Conservation (phyloP, 2,329 filamentous ascomycete genomes). For the Teratosphaeria epicoccoides region DNA sequence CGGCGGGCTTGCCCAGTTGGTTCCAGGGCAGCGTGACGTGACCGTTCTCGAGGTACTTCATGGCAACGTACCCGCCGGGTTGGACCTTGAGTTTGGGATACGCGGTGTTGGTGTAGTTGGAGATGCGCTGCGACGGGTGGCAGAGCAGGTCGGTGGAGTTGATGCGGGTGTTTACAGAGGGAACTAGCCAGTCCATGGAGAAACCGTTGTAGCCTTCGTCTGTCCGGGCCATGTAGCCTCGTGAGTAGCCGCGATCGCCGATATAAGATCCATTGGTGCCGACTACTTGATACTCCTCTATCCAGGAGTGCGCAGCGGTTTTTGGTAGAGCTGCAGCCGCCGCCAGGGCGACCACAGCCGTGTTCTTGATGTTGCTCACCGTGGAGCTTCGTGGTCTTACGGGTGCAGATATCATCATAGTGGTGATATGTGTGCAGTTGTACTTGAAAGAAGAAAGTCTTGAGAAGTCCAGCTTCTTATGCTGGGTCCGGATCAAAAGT, state of each 20-base stretch:
- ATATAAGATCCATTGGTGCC: conserved; percentile 62
- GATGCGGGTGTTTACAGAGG: conserved; percentile 40
- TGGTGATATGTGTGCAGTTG: not conserved
- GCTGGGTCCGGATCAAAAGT: not conserved
- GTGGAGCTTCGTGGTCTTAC: not conserved
- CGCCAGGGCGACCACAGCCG: conserved; percentile 8
- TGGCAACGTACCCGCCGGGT: conserved; percentile 38
- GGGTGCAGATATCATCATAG: not conserved
- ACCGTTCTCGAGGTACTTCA: conserved; percentile 43
- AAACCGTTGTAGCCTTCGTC: conserved; percentile 47
- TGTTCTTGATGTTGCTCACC: conserved; percentile 4
- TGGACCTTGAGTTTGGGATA: conserved; percentile 53
- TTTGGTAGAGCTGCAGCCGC: conserved; percentile 16
- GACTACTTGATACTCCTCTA: conserved; percentile 65
- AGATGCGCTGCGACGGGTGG: conserved; percentile 50
- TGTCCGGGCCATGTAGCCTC: conserved; percentile 54
- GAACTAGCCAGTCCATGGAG: conserved; percentile 48
- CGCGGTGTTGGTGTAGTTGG: conserved; percentile 43
- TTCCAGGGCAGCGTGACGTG: conserved; percentile 36
- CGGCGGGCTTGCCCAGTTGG: conserved; percentile 32
- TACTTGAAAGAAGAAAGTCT: not conserved
- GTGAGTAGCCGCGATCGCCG: conserved; percentile 61
- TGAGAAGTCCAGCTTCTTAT: conserved; percentile 4
- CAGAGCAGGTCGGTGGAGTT: conserved; percentile 50
- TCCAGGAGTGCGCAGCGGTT: conserved; percentile 61